A percentile compares a stretch with the other conserved stretches of the same genome.
Evolutionary conservation across 176 grass and related monocot genomes (phyloP).

Genomic region (Neostapfia colusana): DNA sequence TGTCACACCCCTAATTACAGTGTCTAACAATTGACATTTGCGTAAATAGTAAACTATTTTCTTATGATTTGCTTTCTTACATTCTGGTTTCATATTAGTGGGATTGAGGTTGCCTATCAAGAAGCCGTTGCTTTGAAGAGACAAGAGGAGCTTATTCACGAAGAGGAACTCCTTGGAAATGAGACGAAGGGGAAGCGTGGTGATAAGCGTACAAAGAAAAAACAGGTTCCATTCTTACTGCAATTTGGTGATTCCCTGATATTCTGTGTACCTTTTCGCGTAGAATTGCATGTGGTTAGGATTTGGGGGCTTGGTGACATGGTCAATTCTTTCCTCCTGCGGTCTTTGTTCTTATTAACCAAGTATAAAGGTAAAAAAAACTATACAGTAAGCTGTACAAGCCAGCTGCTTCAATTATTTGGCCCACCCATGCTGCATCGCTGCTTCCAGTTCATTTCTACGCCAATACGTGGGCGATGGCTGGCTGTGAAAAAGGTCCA

Average conservation of each 20-base stretch:
- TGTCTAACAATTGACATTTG: too few species aligned
- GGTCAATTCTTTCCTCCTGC: neutral
- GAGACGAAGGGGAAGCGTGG: constrained; percentile 74
- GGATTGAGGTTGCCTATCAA: constrained; percentile 80
- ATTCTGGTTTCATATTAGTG: constrained; percentile 57
- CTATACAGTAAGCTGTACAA: too few species aligned
- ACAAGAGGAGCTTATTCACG: constrained; percentile 96
- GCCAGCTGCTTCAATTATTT: too few species aligned
- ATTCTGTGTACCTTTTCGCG: constrained; percentile 6
- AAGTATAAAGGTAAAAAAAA: too few species aligned
- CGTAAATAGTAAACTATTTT: neutral
- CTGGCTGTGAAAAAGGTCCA: neutral
- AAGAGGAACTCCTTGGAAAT: constrained; percentile 80
- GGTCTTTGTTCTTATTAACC: neutral
- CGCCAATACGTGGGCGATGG: neutral
- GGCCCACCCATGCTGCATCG: neutral
- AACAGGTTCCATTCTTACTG: constrained; percentile 58
- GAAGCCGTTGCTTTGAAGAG: constrained; percentile 96
- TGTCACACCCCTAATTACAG: too few species aligned
- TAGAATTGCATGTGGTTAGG: constrained; percentile 15
- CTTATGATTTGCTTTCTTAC: constrained; percentile 31
- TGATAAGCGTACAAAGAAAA: constrained; percentile 95
- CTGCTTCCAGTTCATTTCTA: neutral
- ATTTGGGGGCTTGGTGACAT: neutral
- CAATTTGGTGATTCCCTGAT: constrained; percentile 5